Conservation (phyloP, 371 early-diverging fungal species). For the Cokeromyces recurvatus region DNA sequence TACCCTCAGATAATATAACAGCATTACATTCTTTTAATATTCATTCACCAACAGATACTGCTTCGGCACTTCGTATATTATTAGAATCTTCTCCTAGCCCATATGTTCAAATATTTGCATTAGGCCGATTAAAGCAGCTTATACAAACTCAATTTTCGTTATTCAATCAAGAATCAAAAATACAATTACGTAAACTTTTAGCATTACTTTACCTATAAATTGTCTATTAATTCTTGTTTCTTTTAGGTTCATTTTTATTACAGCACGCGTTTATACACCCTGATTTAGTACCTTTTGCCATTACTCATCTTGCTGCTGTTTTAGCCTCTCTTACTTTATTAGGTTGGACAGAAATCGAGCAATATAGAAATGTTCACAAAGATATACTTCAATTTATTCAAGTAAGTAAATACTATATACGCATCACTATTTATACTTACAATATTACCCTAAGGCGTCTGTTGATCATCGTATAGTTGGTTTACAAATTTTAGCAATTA, state of each 20-base stretch:
- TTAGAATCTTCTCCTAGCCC: constrained; percentile 67
- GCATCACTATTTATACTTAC: too few relatives aligned
- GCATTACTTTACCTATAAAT: too few relatives aligned
- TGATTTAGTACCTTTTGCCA: constrained; percentile 64
- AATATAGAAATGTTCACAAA: constrained; percentile 61
- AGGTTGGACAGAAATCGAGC: constrained; percentile 77
- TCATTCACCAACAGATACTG: constrained; percentile 68
- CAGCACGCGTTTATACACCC: constrained; percentile 64
- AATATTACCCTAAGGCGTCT: constrained; percentile 28
- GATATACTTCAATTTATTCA: constrained; percentile 67
- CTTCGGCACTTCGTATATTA: constrained; percentile 62
- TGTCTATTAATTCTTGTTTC: too few relatives aligned
- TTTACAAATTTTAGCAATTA: constrained; percentile 52
- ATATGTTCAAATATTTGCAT: constrained; percentile 70
- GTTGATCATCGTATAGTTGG: constrained; percentile 63
- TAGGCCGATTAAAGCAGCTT: constrained; percentile 64
- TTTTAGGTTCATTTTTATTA: constrained; percentile 57
- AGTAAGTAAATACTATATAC: constrained; percentile 40
- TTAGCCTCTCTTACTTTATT: constrained; percentile 75
- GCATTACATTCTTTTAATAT: constrained; percentile 31
- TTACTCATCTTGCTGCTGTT: constrained; percentile 62
- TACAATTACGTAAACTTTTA: constrained; percentile 64
- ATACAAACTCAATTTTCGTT: constrained; percentile 68
- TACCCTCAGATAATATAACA: constrained; percentile 20
- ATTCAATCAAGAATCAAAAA: constrained; percentile 57